Evolutionary conservation across 2,329 filamentous ascomycete species (phyloP).

Genomic region (Epichloe aotearoae): DNA sequence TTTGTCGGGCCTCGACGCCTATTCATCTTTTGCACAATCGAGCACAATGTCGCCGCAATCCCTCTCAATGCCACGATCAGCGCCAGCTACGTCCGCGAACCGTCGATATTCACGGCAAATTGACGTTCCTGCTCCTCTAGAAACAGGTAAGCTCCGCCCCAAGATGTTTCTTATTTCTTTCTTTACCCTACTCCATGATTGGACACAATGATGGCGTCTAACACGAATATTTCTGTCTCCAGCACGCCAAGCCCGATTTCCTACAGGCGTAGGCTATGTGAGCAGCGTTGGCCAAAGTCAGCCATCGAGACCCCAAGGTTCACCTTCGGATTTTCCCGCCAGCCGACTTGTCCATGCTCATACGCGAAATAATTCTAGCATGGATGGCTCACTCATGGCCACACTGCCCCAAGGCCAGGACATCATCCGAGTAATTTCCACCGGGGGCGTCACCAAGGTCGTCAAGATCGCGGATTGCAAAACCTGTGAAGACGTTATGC

Average conservation of each 20-base stretch:
- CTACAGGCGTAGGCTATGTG: conserved; percentile 33
- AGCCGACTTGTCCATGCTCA: conserved; percentile 54
- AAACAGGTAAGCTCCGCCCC: conserved; percentile 31
- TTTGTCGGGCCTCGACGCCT: conserved; percentile 62
- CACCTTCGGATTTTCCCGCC: conserved; percentile 44
- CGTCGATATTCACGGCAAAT: conserved; percentile 54
- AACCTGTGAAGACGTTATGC: conserved; percentile 84
- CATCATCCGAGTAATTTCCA: conserved; percentile 86
- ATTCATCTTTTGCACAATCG: conserved; percentile 27
- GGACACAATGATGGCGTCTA: conserved; percentile 12
- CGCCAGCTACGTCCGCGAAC: conserved; percentile 26
- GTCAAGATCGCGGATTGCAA: conserved; percentile 87
- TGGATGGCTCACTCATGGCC: conserved; percentile 77
- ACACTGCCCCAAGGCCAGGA: conserved; percentile 75
- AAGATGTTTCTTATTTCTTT: conserved; percentile 20
- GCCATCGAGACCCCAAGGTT: conserved; percentile 1
- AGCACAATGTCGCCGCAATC: conserved; percentile 35
- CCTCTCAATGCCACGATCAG: conserved; percentile 40
- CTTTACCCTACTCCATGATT: conserved; percentile 49
- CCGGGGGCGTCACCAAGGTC: conserved; percentile 81
- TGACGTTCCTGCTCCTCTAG: conserved; percentile 31
- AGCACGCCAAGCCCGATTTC: conserved; percentile 42
- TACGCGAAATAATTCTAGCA: conserved; percentile 66
- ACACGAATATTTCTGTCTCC: conserved; percentile 35
- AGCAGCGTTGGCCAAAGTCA: conserved; percentile 34